These are phyloP conservation scores for Jaminaea rosea DNA, from an alignment of 1,284 basidiomycete genomes.

Conservation along the genomic window DNA sequence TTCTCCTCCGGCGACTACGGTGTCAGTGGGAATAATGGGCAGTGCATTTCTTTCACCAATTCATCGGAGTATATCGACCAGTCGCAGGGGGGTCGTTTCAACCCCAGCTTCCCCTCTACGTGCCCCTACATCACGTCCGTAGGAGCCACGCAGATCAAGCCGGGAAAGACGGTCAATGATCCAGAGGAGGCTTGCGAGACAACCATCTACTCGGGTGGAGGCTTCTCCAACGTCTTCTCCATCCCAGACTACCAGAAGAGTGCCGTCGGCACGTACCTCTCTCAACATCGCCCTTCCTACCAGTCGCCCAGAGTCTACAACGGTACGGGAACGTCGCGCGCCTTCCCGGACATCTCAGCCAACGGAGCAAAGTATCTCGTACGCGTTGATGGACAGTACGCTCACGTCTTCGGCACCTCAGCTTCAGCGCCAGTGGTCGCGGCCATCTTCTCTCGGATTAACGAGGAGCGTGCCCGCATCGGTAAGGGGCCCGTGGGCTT, in stretches of 20 bases:
- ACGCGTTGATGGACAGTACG: conserved; percentile 24
- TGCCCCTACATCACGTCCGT: neutral
- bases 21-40: conserved; percentile 25
- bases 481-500: conserved; percentile 45
- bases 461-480: conserved; percentile 3
- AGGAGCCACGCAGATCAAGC: conserved; percentile 1
- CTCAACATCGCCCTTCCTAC: conserved; percentile 51
- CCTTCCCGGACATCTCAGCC: conserved; percentile 60
- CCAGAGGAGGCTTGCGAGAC: conserved; percentile 5
- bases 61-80: too few species aligned
- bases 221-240: neutral
- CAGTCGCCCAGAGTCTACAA: conserved; percentile 54
- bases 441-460: conserved; percentile 7
- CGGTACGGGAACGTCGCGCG: conserved; percentile 51
- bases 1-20: conserved; percentile 50
- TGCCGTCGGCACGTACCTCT: conserved; percentile 54
- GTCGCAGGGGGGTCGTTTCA: conserved; percentile 46
- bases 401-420: conserved; percentile 6
- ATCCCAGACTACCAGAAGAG: conserved; percentile 51
- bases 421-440: conserved; percentile 7
- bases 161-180: neutral
- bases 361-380: conserved; percentile 51
- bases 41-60: too few species aligned
- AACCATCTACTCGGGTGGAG: neutral
- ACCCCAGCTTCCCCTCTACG: neutral